Base-by-base conservation (phyloP, 148 eudicot genomes). In the Diospyros lotus region DNA sequence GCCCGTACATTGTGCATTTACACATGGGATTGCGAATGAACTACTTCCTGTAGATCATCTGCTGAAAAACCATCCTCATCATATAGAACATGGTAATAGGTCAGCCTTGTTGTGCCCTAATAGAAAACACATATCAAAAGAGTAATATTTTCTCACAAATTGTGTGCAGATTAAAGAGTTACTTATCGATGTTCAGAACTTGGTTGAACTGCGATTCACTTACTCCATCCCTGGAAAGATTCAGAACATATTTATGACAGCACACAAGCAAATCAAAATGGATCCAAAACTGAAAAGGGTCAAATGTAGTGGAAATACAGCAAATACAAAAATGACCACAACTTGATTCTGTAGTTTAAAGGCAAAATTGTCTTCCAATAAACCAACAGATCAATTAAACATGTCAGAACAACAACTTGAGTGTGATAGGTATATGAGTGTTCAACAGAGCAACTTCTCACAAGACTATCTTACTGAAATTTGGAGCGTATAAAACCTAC, bases 101-200 rank as follows among this genome's bases (percentile, higher is more conserved):
- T 95, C 8, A 97, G 99, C 69, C 99, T 82, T 3, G 97, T 90
- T 0, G 99, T 95, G 11, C 99, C 99, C 99, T 95, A 51, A 0
- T 4, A 54, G 40, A 6, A 59, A 17, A 40, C 54, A 72, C 10
- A 17, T 9, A 14, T 18, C 5, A 12, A 45, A 71, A 38, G 1
- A 39, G 8, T 6, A 42, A 44, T 12, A 67, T 38, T 5, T 58
- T 56, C 63, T 4, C 48, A 43, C 56, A 5, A 61, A 17, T 50
- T 40, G 58, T 48, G 7, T 48, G 55, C 9, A 43, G 1, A 12
- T 48, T n/a, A 46, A 11, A 1, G 48, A 15, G 15, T n/a, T 54
- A 45, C 73, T 7, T 15, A 6, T 93, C 98, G 9, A 91, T 89
- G 75, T 93, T 91, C 69, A 93, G 87, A 40, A 93, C 98, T 84